Conservation (phyloP, 148 eudicot species). For the Heliamphora exappendiculata region DNA sequence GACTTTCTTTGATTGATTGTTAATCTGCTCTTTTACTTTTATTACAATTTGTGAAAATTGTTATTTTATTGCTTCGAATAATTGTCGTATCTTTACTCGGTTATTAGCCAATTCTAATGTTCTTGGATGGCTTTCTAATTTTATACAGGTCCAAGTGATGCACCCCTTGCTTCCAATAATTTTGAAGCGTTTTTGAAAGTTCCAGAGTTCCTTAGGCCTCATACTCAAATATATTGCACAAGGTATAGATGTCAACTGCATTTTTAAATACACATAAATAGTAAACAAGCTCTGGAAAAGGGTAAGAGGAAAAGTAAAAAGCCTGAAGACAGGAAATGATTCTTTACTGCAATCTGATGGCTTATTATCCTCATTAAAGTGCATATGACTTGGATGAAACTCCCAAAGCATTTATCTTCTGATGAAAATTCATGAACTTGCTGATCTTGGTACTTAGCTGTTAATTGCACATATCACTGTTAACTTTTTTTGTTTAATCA, state of each 20-base stretch:
- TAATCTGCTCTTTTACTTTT: not conserved
- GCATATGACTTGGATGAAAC: not conserved
- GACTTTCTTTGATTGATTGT: not conserved
- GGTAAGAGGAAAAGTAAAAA: not conserved
- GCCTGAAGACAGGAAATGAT: not conserved
- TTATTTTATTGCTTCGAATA: not conserved
- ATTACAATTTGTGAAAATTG: not conserved
- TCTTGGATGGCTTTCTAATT: slow-evolving; percentile 6
- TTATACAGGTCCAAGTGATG: slow-evolving; percentile 81
- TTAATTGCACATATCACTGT: not conserved
- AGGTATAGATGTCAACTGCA: slow-evolving; percentile 42
- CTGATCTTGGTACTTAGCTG: not conserved
- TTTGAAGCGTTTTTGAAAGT: slow-evolving; percentile 96
- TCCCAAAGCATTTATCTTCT: not conserved
- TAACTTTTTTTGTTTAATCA: not conserved
- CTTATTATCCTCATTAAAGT: slow-evolving; percentile 1
- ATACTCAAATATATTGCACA: slow-evolving; percentile 93
- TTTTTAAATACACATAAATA: not conserved
- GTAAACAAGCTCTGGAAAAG: not conserved
- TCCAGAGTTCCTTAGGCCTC: slow-evolving; percentile 86
- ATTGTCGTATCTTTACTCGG: not conserved
- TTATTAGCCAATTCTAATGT: slow-evolving; percentile 4
- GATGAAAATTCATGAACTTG: not conserved
- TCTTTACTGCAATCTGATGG: not conserved
- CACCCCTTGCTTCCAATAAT: slow-evolving; percentile 81